A percentile compares a stretch with the other conserved stretches of the same genome.
Evolutionary conservation across 2,329 filamentous ascomycete genomes (phyloP).

Genomic region (Trematosphaeria pertusa): DNA sequence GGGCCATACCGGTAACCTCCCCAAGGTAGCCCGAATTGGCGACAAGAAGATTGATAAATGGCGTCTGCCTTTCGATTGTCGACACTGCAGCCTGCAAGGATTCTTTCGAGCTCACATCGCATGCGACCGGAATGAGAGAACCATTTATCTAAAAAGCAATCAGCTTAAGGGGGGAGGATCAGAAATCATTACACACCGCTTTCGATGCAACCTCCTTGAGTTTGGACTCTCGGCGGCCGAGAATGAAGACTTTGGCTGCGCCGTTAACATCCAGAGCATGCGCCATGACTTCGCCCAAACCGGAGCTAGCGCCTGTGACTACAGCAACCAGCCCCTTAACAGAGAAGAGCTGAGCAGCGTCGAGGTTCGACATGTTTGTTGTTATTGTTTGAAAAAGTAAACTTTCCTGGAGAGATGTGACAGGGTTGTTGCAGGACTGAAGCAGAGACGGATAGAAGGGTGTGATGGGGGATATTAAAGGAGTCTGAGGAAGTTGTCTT

Average conservation of each 20-base stretch:
- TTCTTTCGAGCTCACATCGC: background rate
- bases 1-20: constrained; percentile 2
- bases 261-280: constrained; percentile 4
- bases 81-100: background rate
- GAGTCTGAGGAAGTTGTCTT: too few relatives aligned
- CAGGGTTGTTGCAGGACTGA: constrained; percentile 5
- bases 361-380: constrained; percentile 9
- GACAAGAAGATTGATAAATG: constrained; percentile 5
- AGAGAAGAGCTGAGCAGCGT: background rate
- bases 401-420: constrained; percentile 5
- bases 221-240: constrained; percentile 4
- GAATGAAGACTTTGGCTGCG: constrained; percentile 4
- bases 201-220: constrained; percentile 1
- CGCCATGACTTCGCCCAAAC: background rate
- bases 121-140: background rate
- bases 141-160: background rate
- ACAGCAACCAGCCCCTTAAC: background rate
- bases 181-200: background rate
- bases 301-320: constrained; percentile 3
- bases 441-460: constrained; percentile 3
- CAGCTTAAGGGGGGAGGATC: background rate
- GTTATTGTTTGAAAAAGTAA: constrained; percentile 6
- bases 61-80: constrained; percentile 5
- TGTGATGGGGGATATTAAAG: too few relatives aligned
- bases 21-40: constrained; percentile 4